Conservation (phyloP, 2,329 filamentous ascomycete genomes). For the Scytalidium sp. region DNA sequence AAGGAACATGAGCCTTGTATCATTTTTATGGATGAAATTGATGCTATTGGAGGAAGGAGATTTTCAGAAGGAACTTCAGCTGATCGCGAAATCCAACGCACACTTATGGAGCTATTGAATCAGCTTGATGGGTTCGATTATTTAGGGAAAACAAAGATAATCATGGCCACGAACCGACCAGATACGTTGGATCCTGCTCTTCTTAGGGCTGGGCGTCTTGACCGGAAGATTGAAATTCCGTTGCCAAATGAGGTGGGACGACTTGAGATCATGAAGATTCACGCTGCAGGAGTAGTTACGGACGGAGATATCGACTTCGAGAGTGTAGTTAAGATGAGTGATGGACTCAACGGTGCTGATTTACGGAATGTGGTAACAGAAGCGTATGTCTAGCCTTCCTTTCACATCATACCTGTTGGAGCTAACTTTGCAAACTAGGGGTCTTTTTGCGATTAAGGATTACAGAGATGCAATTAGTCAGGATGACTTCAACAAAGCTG, state of each 20-base stretch:
- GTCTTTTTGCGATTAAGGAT: constrained; percentile 97
- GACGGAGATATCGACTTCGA: constrained; percentile 98
- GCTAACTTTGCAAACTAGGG: constrained; percentile 47
- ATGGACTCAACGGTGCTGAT: constrained; percentile 96
- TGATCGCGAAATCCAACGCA: constrained; percentile 97
- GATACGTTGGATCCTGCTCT: constrained; percentile 94
- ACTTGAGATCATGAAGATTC: constrained; percentile 97
- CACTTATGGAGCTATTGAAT: constrained; percentile 97
- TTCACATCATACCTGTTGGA: constrained; percentile 15
- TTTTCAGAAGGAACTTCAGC: constrained; percentile 98
- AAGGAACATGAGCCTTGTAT: constrained; percentile 99
- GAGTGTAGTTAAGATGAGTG: constrained; percentile 99
- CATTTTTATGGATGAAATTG: constrained; percentile 99
- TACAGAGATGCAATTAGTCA: constrained; percentile 95
- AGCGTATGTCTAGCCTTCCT: constrained; percentile 63
- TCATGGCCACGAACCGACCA: constrained; percentile 98
- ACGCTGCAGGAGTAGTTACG: constrained; percentile 78
- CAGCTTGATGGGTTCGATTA: constrained; percentile 99
- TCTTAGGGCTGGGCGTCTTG: constrained; percentile 86
- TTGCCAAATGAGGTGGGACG: constrained; percentile 95
- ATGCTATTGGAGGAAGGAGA: constrained; percentile 92
- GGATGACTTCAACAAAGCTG: constrained; percentile 99
- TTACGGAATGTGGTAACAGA: constrained; percentile 97
- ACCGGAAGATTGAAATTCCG: constrained; percentile 97
- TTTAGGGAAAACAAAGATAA: constrained; percentile 98